Evolutionary conservation across 2,329 filamentous ascomycete species (phyloP).

Genomic region (Alternaria metachromatica): DNA sequence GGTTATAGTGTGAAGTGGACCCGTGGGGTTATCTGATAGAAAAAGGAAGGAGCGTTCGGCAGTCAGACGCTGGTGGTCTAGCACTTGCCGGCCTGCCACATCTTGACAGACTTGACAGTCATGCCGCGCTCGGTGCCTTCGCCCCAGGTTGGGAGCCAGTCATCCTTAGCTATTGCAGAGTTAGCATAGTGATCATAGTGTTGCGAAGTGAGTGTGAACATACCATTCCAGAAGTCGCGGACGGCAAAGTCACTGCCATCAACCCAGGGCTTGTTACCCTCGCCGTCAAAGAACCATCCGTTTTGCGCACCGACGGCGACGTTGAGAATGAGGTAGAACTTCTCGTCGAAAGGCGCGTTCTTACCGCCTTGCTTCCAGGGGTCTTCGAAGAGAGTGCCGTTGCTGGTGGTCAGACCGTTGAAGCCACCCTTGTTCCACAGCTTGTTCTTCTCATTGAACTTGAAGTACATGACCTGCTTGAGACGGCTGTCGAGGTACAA

Average conservation of each 20-base stretch:
- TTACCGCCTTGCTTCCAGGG: conserved; percentile 68
- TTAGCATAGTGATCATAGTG: conserved; percentile 53
- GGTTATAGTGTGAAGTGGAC: background rate
- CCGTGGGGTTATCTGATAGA: background rate
- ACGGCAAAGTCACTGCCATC: conserved; percentile 31
- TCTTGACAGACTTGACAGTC: conserved; percentile 70
- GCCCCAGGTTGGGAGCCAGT: conserved; percentile 75
- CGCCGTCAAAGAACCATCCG: conserved; percentile 73
- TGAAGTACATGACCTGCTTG: conserved; percentile 78
- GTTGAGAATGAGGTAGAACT: conserved; percentile 78
- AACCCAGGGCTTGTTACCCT: conserved; percentile 78
- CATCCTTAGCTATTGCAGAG: conserved; percentile 64
- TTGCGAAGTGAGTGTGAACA: background rate
- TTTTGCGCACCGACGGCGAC: conserved; percentile 78
- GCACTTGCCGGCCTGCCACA: conserved; percentile 51
- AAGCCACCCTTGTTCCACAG: conserved; percentile 75
- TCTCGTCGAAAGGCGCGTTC: conserved; percentile 75
- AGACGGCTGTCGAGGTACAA: conserved; percentile 81
- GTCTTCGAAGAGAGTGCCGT: conserved; percentile 68
- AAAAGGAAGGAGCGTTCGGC: background rate
- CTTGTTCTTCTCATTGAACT: conserved; percentile 60
- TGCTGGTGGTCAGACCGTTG: conserved; percentile 63
- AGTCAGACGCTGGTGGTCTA: background rate
- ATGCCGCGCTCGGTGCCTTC: conserved; percentile 61
- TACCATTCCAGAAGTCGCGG: conserved; percentile 35